Evolutionary conservation across 148 eudicot species (phyloP), one percentile per base, ranked within the genome.

Genomic region (Fallopia convolvulus): DNA sequence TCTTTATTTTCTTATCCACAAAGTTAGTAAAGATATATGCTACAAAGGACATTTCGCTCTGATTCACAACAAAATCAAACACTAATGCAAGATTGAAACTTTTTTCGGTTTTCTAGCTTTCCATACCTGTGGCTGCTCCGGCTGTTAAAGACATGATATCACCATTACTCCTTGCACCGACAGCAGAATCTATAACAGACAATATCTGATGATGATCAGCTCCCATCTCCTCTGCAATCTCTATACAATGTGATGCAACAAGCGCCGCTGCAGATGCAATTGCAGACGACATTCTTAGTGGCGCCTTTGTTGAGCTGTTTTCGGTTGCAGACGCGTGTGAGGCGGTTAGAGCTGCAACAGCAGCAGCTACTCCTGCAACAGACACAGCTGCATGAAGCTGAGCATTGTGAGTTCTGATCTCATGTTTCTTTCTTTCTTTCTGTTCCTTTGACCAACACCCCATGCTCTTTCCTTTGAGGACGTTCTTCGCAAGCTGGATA

Each of bases 141-240:
- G 98, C 98, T 30, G 98, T 94, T 49, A 94, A 86, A 53, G 98
- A 85, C 97, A 92, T 89, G 76, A 94, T 85, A 83, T 94, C 98
- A 0, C 98, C 97, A 71, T 90, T 90, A 71, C 87, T 89, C 89
- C 90, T 85, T 17, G 90, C 93, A 70, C 80, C 92, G 18, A 92
- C 85, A 33, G 98, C 97, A 60, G 97, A 94, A 65, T 82, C 81
- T 5, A 94, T 92, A 13, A 86, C 95, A 17, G 96, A 63, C 65
- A 90, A 55, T 33, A 94, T 87, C 50, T 90, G 96, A 20, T 92
- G 89, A 70, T 84, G 92, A 46, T 92, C 96, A 52, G 98, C 98
- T 44, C 94, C 98, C 91, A 90, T 79, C 42, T 92, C 91, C 84
- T 94, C 94, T 5, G 98, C 97, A 41, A 90, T 89, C 79, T 91